A percentile compares a stretch with the other conserved stretches of the same genome.
Evolutionary conservation across 495 filamentous ascomycete genomes (phyloP).

Genomic region (Lasiosphaeria ovina): DNA sequence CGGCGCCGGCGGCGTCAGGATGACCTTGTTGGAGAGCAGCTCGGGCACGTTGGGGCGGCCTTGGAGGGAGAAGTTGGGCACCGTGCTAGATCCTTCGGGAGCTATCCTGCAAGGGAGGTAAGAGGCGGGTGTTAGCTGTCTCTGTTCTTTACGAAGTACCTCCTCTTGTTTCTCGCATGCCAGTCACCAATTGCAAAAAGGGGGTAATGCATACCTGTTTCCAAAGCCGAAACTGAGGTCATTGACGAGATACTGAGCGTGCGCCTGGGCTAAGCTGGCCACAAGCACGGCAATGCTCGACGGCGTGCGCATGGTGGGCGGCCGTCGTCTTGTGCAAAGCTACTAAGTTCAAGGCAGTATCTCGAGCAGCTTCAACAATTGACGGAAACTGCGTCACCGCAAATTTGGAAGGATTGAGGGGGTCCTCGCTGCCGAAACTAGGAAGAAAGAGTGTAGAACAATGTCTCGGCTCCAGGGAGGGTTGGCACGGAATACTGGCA

Average conservation of each 20-base stretch:
- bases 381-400: no score
- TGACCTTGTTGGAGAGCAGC: slow-evolving; percentile 83
- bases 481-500: neutral
- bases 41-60: slow-evolving; percentile 71
- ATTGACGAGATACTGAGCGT: slow-evolving; percentile 55
- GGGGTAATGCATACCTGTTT: slow-evolving; percentile 47
- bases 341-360: neutral
- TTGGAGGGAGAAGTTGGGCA: slow-evolving; percentile 60
- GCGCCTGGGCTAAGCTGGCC: slow-evolving; percentile 54
- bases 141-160: neutral
- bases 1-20: slow-evolving; percentile 84
- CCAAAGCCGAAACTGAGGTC: slow-evolving; percentile 78
- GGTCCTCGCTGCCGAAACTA: no score
- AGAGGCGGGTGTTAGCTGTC: slow-evolving; percentile 2
- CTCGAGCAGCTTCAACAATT: no score
- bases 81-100: slow-evolving; percentile 32
- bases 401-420: no score
- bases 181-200: neutral
- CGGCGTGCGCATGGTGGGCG: slow-evolving; percentile 41
- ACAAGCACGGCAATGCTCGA: slow-evolving; percentile 47
- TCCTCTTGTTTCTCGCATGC: no score
- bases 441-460: neutral
- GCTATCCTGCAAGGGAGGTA: slow-evolving; percentile 36
- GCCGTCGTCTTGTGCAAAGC: neutral
- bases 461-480: neutral